phyloP scores from a whole-genome alignment of 768 basidiomycete genomes.

The Neoboletus subvelutipes region DNA sequence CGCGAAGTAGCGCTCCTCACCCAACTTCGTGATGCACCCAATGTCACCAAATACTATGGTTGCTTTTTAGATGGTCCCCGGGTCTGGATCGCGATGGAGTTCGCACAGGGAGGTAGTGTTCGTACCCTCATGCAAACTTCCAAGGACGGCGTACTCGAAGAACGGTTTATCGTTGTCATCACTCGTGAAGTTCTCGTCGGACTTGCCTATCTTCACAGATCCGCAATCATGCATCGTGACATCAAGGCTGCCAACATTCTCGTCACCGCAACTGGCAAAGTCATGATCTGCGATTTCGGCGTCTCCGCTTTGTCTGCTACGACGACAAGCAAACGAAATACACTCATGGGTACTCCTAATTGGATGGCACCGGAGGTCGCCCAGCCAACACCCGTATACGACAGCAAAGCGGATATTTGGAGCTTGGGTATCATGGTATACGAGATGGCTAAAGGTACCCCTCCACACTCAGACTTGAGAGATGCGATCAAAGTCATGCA shows the following conservation, averaged over 20 bases:
- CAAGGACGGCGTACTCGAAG: slow-evolving; percentile 74
- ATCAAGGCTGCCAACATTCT: slow-evolving; percentile 98
- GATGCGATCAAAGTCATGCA: slow-evolving; percentile 86
- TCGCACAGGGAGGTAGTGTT: slow-evolving; percentile 93
- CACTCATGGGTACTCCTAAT: slow-evolving; percentile 94
- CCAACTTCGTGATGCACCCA: slow-evolving; percentile 85
- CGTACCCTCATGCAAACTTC: slow-evolving; percentile 90
- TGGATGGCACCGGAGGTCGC: slow-evolving; percentile 99
- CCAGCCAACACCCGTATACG: slow-evolving; percentile 84
- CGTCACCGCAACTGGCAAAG: slow-evolving; percentile 82
- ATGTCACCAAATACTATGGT: slow-evolving; percentile 95
- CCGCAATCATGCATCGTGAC: slow-evolving; percentile 94
- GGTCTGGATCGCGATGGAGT: slow-evolving; percentile 99
- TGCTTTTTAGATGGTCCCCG: slow-evolving; percentile 93
- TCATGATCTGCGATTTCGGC: slow-evolving; percentile 97
- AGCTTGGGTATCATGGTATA: slow-evolving; percentile 94
- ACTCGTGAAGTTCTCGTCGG: slow-evolving; percentile 86
- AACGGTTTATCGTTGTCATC: slow-evolving; percentile 86
- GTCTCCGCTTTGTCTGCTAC: slow-evolving; percentile 90
- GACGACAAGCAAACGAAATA: slow-evolving; percentile 88
- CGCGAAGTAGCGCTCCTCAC: slow-evolving; percentile 91
- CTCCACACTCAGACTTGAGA: slow-evolving; percentile 83
- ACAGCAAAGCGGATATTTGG: slow-evolving; percentile 98
- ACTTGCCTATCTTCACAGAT: slow-evolving; percentile 87
- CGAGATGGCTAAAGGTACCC: slow-evolving; percentile 96